Base-by-base conservation (phyloP, 345 rosid genomes). In the Citrus mangshanensis region DNA sequence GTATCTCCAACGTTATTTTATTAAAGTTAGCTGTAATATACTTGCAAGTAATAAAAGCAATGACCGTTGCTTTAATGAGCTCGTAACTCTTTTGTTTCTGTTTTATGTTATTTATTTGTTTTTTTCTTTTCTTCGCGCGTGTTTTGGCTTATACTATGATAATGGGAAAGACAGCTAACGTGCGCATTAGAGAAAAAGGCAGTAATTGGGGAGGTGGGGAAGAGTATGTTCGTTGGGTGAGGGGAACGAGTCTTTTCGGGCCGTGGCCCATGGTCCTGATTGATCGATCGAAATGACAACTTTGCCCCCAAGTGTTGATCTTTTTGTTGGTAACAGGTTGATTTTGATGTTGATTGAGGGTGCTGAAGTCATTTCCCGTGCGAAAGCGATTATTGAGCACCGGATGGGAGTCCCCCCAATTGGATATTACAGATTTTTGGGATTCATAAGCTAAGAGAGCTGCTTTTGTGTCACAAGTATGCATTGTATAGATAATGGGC, bases 111-210 rank as follows among this genome's bases (percentile, higher is more conserved):
- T 51, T 16, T 51, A 4, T 51, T 13, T 51, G 7, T 54, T 37
- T 37, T 34, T 54, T 16, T 18, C 2, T 54, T 54, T 54, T 1
- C 6, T 18, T 54, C 22, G 58, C 1, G 58, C 22, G 7, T 18
- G 58, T 18, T 16, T 54, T 54, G 58, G 58, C 58, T 5, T 18
- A 13, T 1, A 46, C 51, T 46, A 54, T 4, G 58, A 54, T 18
- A 18, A 46, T 79, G 18, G 76, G 80, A 28, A 72, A 79, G 86
- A 80, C 87, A 79, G 64, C 73, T 76, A 84, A 81, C 82, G 76
- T 84, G 87, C 73, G 82, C 79, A 72, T 27, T 60, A 19, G 69
- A 22, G 70, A 13, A 55, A 55, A 34, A 30, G 60, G 56, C 3
- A 0, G 54, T 8, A 24, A 37, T 49, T 42, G 14, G 16, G 19